phyloP scores from a whole-genome alignment of 805 yeast species.

The Candida quercuum region DNA sequence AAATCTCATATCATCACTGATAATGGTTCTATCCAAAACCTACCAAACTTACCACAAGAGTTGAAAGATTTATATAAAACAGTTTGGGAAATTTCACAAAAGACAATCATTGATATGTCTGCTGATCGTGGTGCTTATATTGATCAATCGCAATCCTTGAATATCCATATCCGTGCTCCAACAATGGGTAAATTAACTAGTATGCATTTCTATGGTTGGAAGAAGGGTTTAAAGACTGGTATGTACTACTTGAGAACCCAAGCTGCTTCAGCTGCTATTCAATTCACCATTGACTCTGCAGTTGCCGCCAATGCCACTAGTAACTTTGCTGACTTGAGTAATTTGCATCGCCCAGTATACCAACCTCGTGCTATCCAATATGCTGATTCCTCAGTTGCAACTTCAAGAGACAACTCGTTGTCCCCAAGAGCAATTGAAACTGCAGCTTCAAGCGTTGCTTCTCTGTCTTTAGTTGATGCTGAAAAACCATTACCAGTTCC shows the following conservation, averaged over 20 bases:
- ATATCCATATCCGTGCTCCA: slow-evolving; percentile 82
- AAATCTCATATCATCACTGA: slow-evolving; percentile 70
- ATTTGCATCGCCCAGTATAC: slow-evolving; percentile 34
- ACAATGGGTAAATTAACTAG: slow-evolving; percentile 95
- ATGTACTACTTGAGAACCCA: slow-evolving; percentile 97
- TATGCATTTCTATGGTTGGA: slow-evolving; percentile 99
- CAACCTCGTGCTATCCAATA: slow-evolving; percentile 20
- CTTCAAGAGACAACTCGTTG: slow-evolving; percentile 22
- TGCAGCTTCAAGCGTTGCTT: slow-evolving; percentile 29
- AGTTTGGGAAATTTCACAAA: slow-evolving; percentile 89
- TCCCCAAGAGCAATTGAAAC: slow-evolving; percentile 31
- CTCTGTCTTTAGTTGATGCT: slow-evolving; percentile 36
- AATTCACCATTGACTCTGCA: slow-evolving; percentile 64
- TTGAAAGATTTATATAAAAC: slow-evolving; percentile 67
- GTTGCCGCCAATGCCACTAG: slow-evolving; percentile 42
- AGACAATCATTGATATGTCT: slow-evolving; percentile 62
- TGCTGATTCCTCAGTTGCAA: slow-evolving; percentile 10
- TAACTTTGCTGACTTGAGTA: slow-evolving; percentile 28
- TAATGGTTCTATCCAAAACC: slow-evolving; percentile 82
- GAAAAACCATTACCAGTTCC: slow-evolving; percentile 26
- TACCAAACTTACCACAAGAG: slow-evolving; percentile 68
- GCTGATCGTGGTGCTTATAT: slow-evolving; percentile 90
- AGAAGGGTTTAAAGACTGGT: slow-evolving; percentile 96
- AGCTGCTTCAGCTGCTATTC: slow-evolving; percentile 96
- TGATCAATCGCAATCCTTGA: slow-evolving; percentile 92